These are phyloP conservation scores for Botrytis cinerea DNA, from an alignment of 2,329 filamentous ascomycete genomes.

Conservation along the genomic window DNA sequence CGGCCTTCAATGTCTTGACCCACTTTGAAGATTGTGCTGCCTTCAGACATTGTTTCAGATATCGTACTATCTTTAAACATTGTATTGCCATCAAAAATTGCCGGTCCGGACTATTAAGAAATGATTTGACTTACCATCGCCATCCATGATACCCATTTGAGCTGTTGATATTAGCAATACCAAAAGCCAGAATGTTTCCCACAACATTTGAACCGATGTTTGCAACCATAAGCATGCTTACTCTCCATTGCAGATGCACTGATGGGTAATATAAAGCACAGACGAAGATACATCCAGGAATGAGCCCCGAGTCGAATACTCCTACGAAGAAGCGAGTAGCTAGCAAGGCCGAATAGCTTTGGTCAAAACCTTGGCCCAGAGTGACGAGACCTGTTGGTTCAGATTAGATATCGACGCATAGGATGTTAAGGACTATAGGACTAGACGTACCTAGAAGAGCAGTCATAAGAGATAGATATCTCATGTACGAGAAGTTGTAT, in stretches of 20 bases:
- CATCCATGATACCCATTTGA: slow-evolving; percentile 61
- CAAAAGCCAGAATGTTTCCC: slow-evolving; percentile 32
- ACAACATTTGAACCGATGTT: slow-evolving; percentile 41
- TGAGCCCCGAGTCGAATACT: slow-evolving; percentile 49
- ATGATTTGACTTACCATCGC: slow-evolving; percentile 52
- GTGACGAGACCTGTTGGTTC: slow-evolving; percentile 33
- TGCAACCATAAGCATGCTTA: slow-evolving; percentile 49
- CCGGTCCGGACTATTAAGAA: not conserved
- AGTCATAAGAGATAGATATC: slow-evolving; percentile 33
- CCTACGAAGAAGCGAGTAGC: slow-evolving; percentile 57
- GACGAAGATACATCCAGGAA: slow-evolving; percentile 50
- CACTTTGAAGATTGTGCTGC: not conserved
- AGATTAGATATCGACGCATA: not conserved
- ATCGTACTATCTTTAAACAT: not conserved
- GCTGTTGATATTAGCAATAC: slow-evolving; percentile 62
- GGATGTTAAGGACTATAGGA: not conserved
- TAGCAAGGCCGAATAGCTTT: slow-evolving; percentile 74
- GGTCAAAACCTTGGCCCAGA: slow-evolving; percentile 36
- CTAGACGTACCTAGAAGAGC: slow-evolving; percentile 17
- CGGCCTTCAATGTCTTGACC: not conserved
- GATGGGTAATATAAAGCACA: slow-evolving; percentile 52
- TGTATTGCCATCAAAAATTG: not conserved
- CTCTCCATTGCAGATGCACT: slow-evolving; percentile 51
- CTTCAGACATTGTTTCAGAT: not conserved
- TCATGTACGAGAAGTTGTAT: slow-evolving; percentile 29